phyloP scores from a whole-genome alignment of 331 rosid species.

The Erythrophleum ivorense region DNA sequence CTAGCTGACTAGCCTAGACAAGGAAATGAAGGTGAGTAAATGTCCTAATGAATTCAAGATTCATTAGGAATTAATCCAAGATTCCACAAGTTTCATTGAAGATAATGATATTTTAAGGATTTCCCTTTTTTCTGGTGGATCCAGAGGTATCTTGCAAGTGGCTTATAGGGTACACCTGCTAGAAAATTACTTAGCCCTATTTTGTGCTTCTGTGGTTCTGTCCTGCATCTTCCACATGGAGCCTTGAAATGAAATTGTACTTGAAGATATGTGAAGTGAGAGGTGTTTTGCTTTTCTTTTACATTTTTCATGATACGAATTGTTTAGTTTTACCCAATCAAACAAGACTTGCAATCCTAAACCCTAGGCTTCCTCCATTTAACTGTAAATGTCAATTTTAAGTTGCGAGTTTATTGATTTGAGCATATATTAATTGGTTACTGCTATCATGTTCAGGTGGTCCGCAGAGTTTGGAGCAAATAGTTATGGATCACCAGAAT shows the following conservation, averaged over 20 bases:
- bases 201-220: neutral
- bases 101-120: neutral
- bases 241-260: neutral
- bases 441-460: slow-evolving; percentile 66
- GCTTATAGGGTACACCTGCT: neutral
- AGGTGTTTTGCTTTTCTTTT: neutral
- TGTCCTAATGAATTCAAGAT: no score
- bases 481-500: slow-evolving; percentile 77
- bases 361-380: neutral
- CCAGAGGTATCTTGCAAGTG: neutral
- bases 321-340: neutral
- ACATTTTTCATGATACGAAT: neutral
- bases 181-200: neutral
- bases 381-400: neutral
- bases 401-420: neutral
- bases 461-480: slow-evolving; percentile 81
- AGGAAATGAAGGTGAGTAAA: no score
- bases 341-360: neutral
- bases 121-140: neutral
- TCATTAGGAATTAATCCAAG: neutral
- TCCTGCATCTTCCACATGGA: neutral
- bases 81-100: neutral
- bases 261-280: neutral
- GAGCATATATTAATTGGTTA: neutral
- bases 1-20: no score